Base-by-base conservation (phyloP, 805 yeast genomes). In the Zygotorulaspora florentina region DNA sequence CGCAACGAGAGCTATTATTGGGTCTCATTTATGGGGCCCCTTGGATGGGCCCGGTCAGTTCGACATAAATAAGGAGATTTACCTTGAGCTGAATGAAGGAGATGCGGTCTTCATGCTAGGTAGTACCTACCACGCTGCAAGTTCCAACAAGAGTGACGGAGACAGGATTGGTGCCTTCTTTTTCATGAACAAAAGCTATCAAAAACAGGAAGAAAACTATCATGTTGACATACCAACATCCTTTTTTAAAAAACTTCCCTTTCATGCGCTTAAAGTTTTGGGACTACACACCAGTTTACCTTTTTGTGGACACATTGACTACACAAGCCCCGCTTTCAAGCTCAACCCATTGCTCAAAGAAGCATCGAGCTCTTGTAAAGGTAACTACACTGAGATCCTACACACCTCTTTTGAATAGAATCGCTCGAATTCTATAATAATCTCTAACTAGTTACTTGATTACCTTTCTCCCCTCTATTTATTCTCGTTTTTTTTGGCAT, bases 1-100 rank as follows among this genome's bases (percentile, higher is more conserved):
- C 2, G 66, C 64, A 15, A 64, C 68, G 2, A 51, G 67, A 40
- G 60, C 62, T 37, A 58, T 65, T 29, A 61, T 66, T 3, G 69
- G 69, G 6, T 64, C 69, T n/a, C 70, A 65, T 47, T 50, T 58
- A 29, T 64, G 67, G 67, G 54, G 54, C n/a, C 49, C 54, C 1
- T 43, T 42, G 18, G 67, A 61, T 43, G 60, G 52, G 41, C 51
- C 49, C 26, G 52, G 61, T 34, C 43, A 53, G 33, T 65, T 62
- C 17, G 44, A 53, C 20, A 52, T 56, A 11, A 47, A 48, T 9
- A 55, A 53, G 34, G 57, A 54, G 34, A 41, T 57, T 9, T 55
- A 62, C 23, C 55, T 56, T 23, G 67, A 65, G 45, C 43, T 63
- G 45, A 62, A 63, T 10, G 53, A 57, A 35, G 69, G 69, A 18